Percentiles rank a stretch among this genome's conserved stretches.
Conservation (phyloP, 2,329 filamentous ascomycete genomes). For the Hypoxylon sp. region DNA sequence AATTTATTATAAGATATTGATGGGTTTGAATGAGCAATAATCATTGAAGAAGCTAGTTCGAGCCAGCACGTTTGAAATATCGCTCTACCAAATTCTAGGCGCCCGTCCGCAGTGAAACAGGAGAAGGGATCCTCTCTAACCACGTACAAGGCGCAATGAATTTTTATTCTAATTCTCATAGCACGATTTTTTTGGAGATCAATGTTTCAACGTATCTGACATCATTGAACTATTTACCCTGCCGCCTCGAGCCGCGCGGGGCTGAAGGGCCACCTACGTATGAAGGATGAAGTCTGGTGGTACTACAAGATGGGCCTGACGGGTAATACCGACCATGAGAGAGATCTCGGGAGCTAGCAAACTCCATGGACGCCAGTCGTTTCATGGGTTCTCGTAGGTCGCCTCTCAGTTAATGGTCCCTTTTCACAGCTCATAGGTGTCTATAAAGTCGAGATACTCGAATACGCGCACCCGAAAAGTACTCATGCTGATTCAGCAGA, state of each 20-base stretch:
- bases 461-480: background rate
- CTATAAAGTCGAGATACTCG: background rate
- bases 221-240: no score
- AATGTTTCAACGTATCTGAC: no score
- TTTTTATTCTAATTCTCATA: background rate
- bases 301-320: background rate
- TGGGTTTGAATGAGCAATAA: constrained; percentile 11
- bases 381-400: background rate
- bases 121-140: background rate
- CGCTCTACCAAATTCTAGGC: background rate
- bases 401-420: background rate
- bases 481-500: background rate
- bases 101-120: background rate
- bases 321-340: background rate
- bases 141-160: no score
- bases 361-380: background rate
- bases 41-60: background rate
- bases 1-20: background rate
- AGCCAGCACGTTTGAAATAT: background rate
- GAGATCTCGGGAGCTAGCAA: background rate
- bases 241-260: background rate
- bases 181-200: background rate
- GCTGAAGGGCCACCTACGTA: background rate
- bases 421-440: background rate
- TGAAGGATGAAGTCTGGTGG: background rate